Evolutionary conservation across 768 basidiomycete genomes (phyloP), one percentile per base, ranked within the genome.

Genomic region (Serendipita indica): DNA sequence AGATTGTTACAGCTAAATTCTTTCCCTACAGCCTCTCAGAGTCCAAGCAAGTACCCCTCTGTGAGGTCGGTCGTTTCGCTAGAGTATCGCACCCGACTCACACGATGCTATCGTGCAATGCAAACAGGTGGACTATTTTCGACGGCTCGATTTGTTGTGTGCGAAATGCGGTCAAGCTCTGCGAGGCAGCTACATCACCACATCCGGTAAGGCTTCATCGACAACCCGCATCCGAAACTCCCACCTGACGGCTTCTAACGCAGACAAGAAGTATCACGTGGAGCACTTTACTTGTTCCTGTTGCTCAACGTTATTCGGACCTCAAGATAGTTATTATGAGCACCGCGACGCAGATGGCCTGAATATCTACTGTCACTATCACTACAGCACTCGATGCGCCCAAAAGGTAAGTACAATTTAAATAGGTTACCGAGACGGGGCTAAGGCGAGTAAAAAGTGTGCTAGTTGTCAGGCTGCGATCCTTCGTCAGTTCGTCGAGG

Each of bases 231-330:
- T n/a, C 10, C 35, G 10, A 37, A 10, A 37, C 35, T 37, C 35
- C 35, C 10, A 37, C n/a, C 35, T 37, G 35, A 37, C 10, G 10
- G 49, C n/a, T 3, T 54, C 25, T 4, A 12, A 4, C 49, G 30
- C 22, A 54, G 49, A 54, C 49, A 54, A 54, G 49, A 54, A 54
- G 30, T 54, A 54, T 27, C 49, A 54, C 49, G 49, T 98, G 64
- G 96, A 99, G 73, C 96, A 98, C 70, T 99, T 99, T 70, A 96
- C 94, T 49, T 99, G 96, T 73, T 94, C 92, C 4, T 82, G 93
- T 60, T 99, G 96, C 72, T 79, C 93, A 49, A 93, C 87, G 12
- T 79, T 96, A 39, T 98, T 99, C 67, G 96, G 96, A 3, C 92
- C 94, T 3, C 89, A 96, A 67, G 96, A 98, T 72, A 96, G 91